Base-by-base conservation (phyloP, 2,329 filamentous ascomycete genomes). In the Aspergillus phoenicis region DNA sequence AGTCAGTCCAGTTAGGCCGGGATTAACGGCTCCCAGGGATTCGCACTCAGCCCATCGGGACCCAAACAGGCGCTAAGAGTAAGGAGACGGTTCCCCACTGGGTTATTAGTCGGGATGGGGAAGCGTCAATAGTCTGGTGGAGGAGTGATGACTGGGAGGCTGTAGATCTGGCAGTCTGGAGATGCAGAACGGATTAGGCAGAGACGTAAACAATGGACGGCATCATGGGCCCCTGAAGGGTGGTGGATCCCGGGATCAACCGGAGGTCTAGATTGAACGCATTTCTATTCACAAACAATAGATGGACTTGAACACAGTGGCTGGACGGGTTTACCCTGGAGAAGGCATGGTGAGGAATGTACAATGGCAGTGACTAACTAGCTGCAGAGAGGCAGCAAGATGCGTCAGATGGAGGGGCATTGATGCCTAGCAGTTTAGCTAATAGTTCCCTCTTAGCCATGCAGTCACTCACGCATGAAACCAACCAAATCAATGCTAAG, bases 111-210 rank as follows among this genome's bases (percentile, higher is more conserved):
- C 60, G 43, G 48, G 54, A 62, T 59, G 60, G 58, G 38, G 55
- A 49, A 62, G 24, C 52, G 52, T 60, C 61, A 64, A 65, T 65
- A 66, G 63, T 63, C 26, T 15, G 48, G 56, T 59, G 41, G 36
- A 30, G 33, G 43, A 13, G 22, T 55, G 38, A 38, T 54, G 57
- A 58, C 48, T 60, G 58, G 33, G 57, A 52, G 48, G 48, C 26
- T 62, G 62, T 61, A 64, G 60, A 62, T 64, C 63, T 60, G 51
- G 47, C 53, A 39, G 39, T 53, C 17, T 51, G 41, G 39, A 63
- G 30, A 57, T 64, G 61, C 59, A 60, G 48, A 36, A 36, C 26
- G 53, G 47, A 57, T 60, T 62, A 68, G 66, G 65, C 66, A 68
- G 66, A 64, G 60, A 62, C 64, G 64, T 64, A 60, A 52, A 36